A percentile compares a stretch with the other conserved stretches of the same genome.
Conservation (phyloP, 73 alveolate genomes). For the Effrenium voratum region DNA sequence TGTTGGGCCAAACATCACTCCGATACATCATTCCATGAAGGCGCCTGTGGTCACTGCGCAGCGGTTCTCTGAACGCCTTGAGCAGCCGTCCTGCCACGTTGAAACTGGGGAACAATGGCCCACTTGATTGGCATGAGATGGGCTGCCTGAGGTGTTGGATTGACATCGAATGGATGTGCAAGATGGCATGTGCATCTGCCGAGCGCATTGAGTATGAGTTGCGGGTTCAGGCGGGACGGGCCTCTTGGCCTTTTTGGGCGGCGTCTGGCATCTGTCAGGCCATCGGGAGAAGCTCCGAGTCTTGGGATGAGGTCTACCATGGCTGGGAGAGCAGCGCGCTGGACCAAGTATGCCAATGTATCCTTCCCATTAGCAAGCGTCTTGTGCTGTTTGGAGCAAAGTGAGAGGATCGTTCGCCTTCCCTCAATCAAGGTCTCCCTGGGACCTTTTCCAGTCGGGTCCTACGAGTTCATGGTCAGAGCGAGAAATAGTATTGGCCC, state of each 20-base stretch:
- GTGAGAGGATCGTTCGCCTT: too few species aligned
- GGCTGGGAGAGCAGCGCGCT: slow-evolving; percentile 50
- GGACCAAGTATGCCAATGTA: neutral
- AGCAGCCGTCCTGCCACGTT: neutral
- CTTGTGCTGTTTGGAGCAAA: neutral
- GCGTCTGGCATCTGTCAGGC: too few species aligned
- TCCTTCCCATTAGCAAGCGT: neutral
- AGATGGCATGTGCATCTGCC: slow-evolving; percentile 35
- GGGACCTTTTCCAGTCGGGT: slow-evolving; percentile 22
- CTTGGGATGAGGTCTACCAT: slow-evolving; percentile 75
- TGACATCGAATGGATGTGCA: slow-evolving; percentile 54
- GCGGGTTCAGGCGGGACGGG: slow-evolving; percentile 16
- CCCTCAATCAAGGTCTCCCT: slow-evolving; percentile 43
- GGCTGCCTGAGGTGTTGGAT: slow-evolving; percentile 15
- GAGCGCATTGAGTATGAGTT: slow-evolving; percentile 66
- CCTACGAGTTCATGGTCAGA: slow-evolving; percentile 76
- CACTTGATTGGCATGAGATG: neutral
- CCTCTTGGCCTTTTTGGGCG: too few species aligned
- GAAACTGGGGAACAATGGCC: neutral
- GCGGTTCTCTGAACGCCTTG: slow-evolving; percentile 44
- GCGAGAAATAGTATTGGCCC: slow-evolving; percentile 48
- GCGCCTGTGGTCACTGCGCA: slow-evolving; percentile 68
- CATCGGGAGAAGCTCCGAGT: slow-evolving; percentile 12
- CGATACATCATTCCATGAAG: neutral
- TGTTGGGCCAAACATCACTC: neutral